Evolutionary conservation across 331 rosid genomes (phyloP), one percentile per base, ranked within the genome.

Genomic region (Stylosanthes scabra): DNA sequence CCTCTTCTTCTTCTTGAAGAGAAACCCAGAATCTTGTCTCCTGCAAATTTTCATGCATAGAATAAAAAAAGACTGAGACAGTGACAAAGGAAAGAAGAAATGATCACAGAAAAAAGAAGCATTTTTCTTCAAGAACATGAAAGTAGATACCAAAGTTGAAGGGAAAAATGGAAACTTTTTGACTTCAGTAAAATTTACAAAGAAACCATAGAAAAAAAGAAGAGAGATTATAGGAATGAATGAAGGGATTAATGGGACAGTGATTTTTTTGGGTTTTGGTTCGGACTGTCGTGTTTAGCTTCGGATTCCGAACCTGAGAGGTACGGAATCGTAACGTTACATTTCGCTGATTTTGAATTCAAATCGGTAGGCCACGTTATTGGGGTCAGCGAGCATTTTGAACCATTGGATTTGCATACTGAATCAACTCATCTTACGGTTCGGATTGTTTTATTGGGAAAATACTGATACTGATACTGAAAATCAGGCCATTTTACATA

Each of bases 241-340:
- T 6, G n/a, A n/a, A n/a, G n/a, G 61, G 56, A 63, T 65, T 11
- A 63, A 78, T 62, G 66, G 55, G 66, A 78, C 78, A 62, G 73
- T 56, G 70, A 27, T 46, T 29, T 40, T 2, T 49, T 49, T 49
- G 55, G 49, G 13, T 20, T 37, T 59, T 61, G 69, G 74, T 44
- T 79, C 56, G 78, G 74, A 50, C 31, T 0, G 29, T 16, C 5
- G 40, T 7, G 74, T 2, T 72, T 61, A 28, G 80, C 55, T 72
- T 41, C 12, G 82, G 66, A 5, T 51, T 50, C 70, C 76, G 74
- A 78, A 34, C 8, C 86, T 68, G 15, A 68, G 12, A 68, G 80
- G 70, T 69, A 16, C 57, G 80, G 78, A 70, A 72, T 74, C 66
- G 72, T 74, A 80, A 80, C 83, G 83, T 80, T 80, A 62, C 7